Conservation (phyloP, 2,329 filamentous ascomycete genomes). For the Coniochaeta sp. region DNA sequence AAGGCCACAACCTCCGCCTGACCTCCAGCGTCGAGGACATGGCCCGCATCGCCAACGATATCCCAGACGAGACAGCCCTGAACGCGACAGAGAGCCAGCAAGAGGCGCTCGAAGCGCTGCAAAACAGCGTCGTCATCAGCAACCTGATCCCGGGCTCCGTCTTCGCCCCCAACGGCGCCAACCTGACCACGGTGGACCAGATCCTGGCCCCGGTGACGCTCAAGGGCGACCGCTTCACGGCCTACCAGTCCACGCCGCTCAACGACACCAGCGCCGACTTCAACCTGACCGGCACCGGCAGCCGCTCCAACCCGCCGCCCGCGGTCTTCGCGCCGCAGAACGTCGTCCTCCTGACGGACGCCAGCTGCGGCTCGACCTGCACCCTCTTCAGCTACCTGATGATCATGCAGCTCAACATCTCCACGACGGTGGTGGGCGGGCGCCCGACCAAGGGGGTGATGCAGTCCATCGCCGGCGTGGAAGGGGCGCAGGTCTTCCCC, state of each 20-base stretch:
- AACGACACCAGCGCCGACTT: slow-evolving; percentile 23
- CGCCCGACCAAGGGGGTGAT: slow-evolving; percentile 32
- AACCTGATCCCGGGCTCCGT: slow-evolving; percentile 39
- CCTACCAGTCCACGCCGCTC: slow-evolving; percentile 33
- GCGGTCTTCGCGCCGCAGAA: slow-evolving; percentile 43
- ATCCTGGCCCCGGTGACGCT: slow-evolving; percentile 24
- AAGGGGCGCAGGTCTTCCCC: slow-evolving; percentile 31
- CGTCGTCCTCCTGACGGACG: slow-evolving; percentile 45
- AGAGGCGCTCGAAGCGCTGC: slow-evolving; percentile 31
- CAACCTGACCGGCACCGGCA: slow-evolving; percentile 33
- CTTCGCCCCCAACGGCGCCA: slow-evolving; percentile 29
- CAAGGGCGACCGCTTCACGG: slow-evolving; percentile 41
- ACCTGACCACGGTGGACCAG: slow-evolving; percentile 20
- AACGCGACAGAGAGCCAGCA: slow-evolving; percentile 10
- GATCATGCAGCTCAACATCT: slow-evolving; percentile 38
- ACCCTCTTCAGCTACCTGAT: slow-evolving; percentile 47
- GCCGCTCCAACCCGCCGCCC: slow-evolving; percentile 28
- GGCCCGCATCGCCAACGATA: slow-evolving; percentile 25
- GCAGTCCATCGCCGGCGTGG: slow-evolving; percentile 40
- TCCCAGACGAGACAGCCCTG: slow-evolving; percentile 10
- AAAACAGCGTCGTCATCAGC: slow-evolving; percentile 32
- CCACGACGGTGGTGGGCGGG: slow-evolving; percentile 40
- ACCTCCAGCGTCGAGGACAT: slow-evolving; percentile 37
- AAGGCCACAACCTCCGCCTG: slow-evolving; percentile 41
- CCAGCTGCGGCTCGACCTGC: slow-evolving; percentile 47